Conservation (phyloP, 2,329 filamentous ascomycete species). For the Aspergillus brasiliensis region DNA sequence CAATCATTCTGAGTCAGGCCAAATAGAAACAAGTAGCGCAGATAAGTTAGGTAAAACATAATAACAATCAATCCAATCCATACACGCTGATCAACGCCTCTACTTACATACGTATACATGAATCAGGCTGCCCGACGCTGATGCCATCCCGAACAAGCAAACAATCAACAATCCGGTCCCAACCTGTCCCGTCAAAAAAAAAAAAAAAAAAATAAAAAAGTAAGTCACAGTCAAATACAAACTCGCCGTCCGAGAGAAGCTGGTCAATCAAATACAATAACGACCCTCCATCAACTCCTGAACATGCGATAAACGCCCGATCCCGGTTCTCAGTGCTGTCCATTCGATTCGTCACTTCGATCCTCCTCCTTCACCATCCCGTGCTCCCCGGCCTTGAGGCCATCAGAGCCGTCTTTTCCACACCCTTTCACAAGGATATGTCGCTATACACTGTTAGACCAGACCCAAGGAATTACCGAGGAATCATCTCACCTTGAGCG, state of each 20-base stretch:
- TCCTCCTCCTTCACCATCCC: constrained; percentile 23
- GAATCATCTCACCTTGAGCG: constrained; percentile 74
- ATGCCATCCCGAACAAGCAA: constrained; percentile 10
- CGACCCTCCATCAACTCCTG: not conserved
- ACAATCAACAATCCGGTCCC: not conserved
- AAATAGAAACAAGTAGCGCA: not conserved
- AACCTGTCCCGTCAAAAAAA: not conserved
- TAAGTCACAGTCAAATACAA: constrained; percentile 8
- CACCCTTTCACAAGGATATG: constrained; percentile 70
- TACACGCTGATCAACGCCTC: constrained; percentile 13
- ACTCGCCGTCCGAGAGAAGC: constrained; percentile 2
- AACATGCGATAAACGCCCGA: not conserved
- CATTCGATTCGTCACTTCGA: constrained; percentile 16
- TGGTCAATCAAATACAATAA: constrained; percentile 6
- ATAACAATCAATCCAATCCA: not conserved
- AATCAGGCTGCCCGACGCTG: constrained; percentile 11
- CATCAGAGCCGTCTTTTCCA: constrained; percentile 50
- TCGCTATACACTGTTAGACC: constrained; percentile 47
- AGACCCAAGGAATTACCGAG: too few relatives aligned
- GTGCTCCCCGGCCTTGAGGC: constrained; percentile 2
- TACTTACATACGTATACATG: constrained; percentile 20
- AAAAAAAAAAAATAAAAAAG: too few relatives aligned
- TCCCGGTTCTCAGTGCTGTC: constrained; percentile 3
- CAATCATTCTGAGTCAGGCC: not conserved
- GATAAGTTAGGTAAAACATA: not conserved